Evolutionary conservation across 2,329 filamentous ascomycete genomes (phyloP), one percentile per base, ranked within the genome.

Genomic region (Clonostachys sp.): DNA sequence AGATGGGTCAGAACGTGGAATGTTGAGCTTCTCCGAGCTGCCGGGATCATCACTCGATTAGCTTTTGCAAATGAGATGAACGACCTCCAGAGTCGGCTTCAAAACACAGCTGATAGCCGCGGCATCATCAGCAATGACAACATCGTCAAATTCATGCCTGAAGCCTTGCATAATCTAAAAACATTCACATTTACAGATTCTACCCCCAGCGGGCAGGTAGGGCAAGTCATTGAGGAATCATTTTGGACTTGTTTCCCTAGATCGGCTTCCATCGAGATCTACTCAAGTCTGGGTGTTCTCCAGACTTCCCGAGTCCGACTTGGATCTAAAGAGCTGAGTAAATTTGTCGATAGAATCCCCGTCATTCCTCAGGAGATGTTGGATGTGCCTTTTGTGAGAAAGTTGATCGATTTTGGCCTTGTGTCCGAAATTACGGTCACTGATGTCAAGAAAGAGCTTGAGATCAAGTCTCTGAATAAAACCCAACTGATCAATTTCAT

Each of bases 1-100:
- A 83, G 91, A 48, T 96, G 91, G 75, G 92, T 99, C 14, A 86
- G 91, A 52, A 90, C 85, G 14, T 99, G 94, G 95, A 99, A 99
- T 58, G 77, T 89, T 18, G 94, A 97, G 62, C 89, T 99, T 75
- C 75, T 99, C 38, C 83, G 92, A 41, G 88, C 91, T 33, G 89
- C 92, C 16, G 94, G 94, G 39, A 91, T 99, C 54, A 85, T 95
- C 53, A 88, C 90, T 50, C 83, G 94, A 44, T 81, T 99, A 53
- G 89, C 91, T 2, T 99, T 95, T 69, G 77, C 84, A 10, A 86
- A 89, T 52, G 91, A 96, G 62, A 96, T 97, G 90, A 71, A 74
- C 5, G 83, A 88, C 44, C 74, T 96, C 30, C 84, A 83, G 51
- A 64, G 66, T 45, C 86, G 82, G 57, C 70, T 89, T 16, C 72